Percentiles rank a stretch among this genome's conserved stretches.
These are phyloP conservation scores for Leishmania martiniquensis DNA, from an alignment of 208 protist species.

Conservation along the genomic window DNA sequence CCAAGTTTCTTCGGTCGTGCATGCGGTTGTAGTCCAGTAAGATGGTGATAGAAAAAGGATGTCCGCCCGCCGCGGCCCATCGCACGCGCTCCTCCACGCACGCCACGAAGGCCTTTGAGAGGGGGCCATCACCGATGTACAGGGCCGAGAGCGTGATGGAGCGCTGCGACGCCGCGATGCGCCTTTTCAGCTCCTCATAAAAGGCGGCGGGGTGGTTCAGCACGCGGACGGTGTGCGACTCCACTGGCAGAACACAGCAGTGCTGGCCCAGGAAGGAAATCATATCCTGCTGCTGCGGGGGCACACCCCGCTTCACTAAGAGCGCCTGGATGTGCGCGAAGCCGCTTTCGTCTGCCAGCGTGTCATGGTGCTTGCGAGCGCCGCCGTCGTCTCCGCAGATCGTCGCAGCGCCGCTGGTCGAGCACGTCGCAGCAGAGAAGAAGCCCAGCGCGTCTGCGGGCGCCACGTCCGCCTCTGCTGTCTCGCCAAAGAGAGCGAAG, in stretches of 20 bases:
- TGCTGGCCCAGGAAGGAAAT: conserved; percentile 58
- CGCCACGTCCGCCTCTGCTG: conserved; percentile 7
- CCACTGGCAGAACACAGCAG: conserved; percentile 75
- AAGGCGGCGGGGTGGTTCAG: conserved; percentile 63
- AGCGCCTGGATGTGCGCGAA: conserved; percentile 18
- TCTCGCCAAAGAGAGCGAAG: conserved; percentile 43
- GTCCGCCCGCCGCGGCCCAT: conserved; percentile 22
- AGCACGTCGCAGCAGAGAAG: conserved; percentile 18
- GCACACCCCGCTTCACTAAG: conserved; percentile 13
- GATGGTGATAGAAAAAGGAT: conserved; percentile 53
- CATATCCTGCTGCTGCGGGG: conserved; percentile 41
- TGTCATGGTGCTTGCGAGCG: not conserved
- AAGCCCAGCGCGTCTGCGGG: conserved; percentile 28
- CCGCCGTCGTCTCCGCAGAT: not conserved
- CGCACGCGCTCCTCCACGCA: conserved; percentile 57
- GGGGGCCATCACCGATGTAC: conserved; percentile 84
- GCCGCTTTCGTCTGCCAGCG: not conserved
- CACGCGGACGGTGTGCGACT: conserved; percentile 48
- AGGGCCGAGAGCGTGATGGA: conserved; percentile 83
- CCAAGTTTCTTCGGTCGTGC: conserved; percentile 63
- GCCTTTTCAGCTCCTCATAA: conserved; percentile 58
- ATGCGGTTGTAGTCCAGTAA: conserved; percentile 89
- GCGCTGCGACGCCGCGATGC: conserved; percentile 43
- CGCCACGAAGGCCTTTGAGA: conserved; percentile 53
- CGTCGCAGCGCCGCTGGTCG: not conserved